Base-by-base conservation (phyloP, 495 filamentous ascomycete species). In the Usnea hakonensis region DNA sequence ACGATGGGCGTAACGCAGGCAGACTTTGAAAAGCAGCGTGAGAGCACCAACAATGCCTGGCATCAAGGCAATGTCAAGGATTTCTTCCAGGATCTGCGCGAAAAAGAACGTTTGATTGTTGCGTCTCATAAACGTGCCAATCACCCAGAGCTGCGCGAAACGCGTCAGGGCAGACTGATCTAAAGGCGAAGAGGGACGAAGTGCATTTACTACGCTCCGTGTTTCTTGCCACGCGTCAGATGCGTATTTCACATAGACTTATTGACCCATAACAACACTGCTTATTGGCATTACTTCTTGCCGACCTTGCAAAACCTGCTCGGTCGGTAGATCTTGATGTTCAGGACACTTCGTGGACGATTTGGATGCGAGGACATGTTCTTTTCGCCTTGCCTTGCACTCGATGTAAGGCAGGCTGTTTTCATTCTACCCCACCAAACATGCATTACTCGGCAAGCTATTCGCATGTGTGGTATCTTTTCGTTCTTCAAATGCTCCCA, bases 61-160 rank as follows among this genome's bases (percentile, higher is more conserved):
- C 55, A 63, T 19, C 56, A 30, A 26, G 61, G 56, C 0, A 26
- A 26, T 36, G 55, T 57, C 9, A 48, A 52, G 11, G 55, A 63
- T 35, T 63, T 63, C 43, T 63, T 63, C 36, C 35, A 52, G 3
- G 48, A 53, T 10, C 23, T 63, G 36, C 40, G 21, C 2, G 33
- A 58, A 32, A 35, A 41, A 44, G 61, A 63, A 44, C 55, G n/a
- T 5, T 19, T 41, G 19, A 56, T 38, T 2, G 35, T 63, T 19
- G 23, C 41, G 55, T 48, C 36, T 38, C 55, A 63, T 23, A 37
- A 41, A 17, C 55, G 59, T 21, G 37, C 23, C 36, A 40, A 61
- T 21, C n/a, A 35, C 48, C 17, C 38, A 35, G 37, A 41, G 59
- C 59, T 19, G 28, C 38, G 35, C 55, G 28, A 33, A 0, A 32